A percentile compares a stretch with the other conserved stretches of the same genome.
Conservation (phyloP, 371 early-diverging fungal species). For the Apophysomyces variabilis region DNA sequence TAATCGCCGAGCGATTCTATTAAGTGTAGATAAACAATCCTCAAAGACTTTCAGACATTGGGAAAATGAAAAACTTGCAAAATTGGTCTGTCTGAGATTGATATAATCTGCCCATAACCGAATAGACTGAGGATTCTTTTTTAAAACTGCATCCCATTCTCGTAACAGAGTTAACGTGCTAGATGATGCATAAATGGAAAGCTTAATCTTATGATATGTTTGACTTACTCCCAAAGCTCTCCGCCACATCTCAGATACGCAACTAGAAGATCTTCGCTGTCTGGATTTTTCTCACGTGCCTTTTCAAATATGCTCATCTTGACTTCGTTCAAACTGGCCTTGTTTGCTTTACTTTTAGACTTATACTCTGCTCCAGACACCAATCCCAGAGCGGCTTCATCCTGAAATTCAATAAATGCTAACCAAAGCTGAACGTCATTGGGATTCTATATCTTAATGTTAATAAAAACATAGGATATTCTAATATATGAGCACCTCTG, state of each 20-base stretch:
- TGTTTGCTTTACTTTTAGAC: constrained; percentile 36
- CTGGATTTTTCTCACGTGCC: constrained; percentile 68
- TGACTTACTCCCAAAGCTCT: constrained; percentile 66
- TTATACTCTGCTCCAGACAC: constrained; percentile 22
- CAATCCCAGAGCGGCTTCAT: constrained; percentile 46
- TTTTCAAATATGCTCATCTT: constrained; percentile 79
- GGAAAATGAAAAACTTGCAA: constrained; percentile 67
- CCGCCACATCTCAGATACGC: constrained; percentile 67
- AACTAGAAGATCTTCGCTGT: constrained; percentile 56
- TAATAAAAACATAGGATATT: neutral
- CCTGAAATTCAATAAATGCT: constrained; percentile 73
- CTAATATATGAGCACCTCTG: constrained; percentile 19
- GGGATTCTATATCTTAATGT: constrained; percentile 47
- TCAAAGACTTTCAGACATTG: constrained; percentile 67
- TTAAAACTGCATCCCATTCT: constrained; percentile 75
- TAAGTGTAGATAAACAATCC: constrained; percentile 58
- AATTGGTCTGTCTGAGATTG: constrained; percentile 75
- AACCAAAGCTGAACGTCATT: constrained; percentile 70
- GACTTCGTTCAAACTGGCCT: constrained; percentile 60
- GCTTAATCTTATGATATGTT: neutral
- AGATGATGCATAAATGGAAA: neutral
- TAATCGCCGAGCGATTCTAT: constrained; percentile 20
- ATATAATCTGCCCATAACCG: constrained; percentile 81
- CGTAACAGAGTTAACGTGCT: constrained; percentile 60
- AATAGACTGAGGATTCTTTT: constrained; percentile 49